phyloP scores from a whole-genome alignment of 73 alveolate genomes.

The Diophrys sp. region DNA sequence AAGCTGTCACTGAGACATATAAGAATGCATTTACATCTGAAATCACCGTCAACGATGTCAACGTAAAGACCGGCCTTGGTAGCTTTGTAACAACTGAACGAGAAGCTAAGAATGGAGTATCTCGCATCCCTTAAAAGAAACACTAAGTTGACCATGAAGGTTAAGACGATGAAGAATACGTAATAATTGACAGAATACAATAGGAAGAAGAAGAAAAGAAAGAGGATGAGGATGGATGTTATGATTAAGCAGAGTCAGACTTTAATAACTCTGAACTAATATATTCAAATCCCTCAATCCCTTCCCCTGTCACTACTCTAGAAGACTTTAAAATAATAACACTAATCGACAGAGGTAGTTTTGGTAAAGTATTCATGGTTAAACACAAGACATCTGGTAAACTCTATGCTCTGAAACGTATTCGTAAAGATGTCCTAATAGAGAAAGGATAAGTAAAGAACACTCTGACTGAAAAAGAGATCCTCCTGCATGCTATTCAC shows the following conservation, averaged over 20 bases:
- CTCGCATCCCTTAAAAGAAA: neutral
- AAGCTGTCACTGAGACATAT: neutral
- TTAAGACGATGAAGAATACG: neutral
- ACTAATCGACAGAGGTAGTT: conserved; percentile 65
- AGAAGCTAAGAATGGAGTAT: neutral
- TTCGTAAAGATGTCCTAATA: conserved; percentile 79
- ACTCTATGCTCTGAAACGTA: conserved; percentile 69
- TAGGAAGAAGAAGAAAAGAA: neutral
- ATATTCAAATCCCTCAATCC: neutral
- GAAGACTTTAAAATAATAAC: conserved; percentile 50
- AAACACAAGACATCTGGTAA: conserved; percentile 10
- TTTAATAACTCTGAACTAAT: neutral
- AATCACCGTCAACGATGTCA: neutral
- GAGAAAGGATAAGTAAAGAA: conserved; percentile 73
- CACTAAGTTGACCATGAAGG: neutral
- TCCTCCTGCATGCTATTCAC: conserved; percentile 68
- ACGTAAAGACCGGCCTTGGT: neutral
- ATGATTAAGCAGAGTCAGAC: neutral
- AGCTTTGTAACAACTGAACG: neutral
- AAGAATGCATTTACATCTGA: too few relatives aligned
- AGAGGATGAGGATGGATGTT: neutral
- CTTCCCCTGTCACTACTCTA: neutral
- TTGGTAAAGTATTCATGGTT: conserved; percentile 70
- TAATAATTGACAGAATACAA: neutral
- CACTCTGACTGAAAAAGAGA: conserved; percentile 70